Evolutionary conservation across 805 yeast species (phyloP), one percentile per base, ranked within the genome.

Genomic region (Metschnikowia arizonensis): DNA sequence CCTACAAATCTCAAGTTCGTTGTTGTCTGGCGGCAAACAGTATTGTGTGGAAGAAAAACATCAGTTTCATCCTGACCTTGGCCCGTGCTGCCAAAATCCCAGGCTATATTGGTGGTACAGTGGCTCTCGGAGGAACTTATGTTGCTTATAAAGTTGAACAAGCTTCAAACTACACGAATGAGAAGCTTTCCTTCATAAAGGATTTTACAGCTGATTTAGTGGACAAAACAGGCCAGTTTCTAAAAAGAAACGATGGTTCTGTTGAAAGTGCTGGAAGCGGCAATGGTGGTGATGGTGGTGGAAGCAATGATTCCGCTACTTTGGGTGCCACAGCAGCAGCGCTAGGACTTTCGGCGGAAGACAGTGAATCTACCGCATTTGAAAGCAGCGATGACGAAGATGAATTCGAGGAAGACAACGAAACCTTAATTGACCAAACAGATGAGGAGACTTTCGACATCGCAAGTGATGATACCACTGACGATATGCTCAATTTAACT

Each of bases 81-180:
- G 76, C 77, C 0, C 77, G 76, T 44, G 73, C 76, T 1, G 70
- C 79, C 1, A 78, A 76, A 50, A 62, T 84, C 1, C 97, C 97
- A 0, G 91, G 88, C 0, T 83, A 83, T 50, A 68, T 89, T 0
- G 98, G 97, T 1, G 90, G 95, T 6, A 89, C 96, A 0, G 65
- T 89, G 29, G 97, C 95, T 2, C 98, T 97, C 9, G 96, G 95
- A 6, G 95, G 96, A 0, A 84, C 96, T 2, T 93, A 89, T 60
- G 82, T 91, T 40, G 88, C 90, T 15, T 90, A 90, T 63, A 91
- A 93, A 62, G 85, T 90, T 8, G 95, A 89, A 43, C 95, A 91
- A 63, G 95, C 95, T 1, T 74, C 87, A 0, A 72, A 63, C 31
- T 87, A 77, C 55, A 79, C 96, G 0, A 73, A 73, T 44, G 95